Conservation (phyloP, 2,329 filamentous ascomycete genomes). For the Neocatenulostroma microsporum region DNA sequence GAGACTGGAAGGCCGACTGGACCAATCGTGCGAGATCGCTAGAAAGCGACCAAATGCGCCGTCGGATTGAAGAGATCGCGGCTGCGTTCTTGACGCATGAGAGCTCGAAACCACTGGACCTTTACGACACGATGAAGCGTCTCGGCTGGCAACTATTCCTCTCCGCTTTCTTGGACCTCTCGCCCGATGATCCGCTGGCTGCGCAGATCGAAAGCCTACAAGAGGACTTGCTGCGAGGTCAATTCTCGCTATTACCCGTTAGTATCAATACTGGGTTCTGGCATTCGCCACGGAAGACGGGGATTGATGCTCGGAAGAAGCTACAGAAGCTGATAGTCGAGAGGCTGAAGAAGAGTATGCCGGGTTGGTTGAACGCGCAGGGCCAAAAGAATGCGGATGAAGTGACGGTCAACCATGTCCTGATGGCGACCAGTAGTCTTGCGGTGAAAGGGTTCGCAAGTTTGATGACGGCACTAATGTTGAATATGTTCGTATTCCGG, state of each 20-base stretch:
- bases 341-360: background rate
- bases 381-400: slow-evolving; percentile 2
- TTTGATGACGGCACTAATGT: slow-evolving; percentile 17
- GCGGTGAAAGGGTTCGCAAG: slow-evolving; percentile 20
- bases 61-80: too few species aligned
- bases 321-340: slow-evolving; percentile 10
- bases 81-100: background rate
- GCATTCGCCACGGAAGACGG: slow-evolving; percentile 19
- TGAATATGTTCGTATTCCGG: slow-evolving; percentile 16
- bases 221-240: slow-evolving; percentile 22
- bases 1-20: slow-evolving; percentile 1
- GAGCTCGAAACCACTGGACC: slow-evolving; percentile 18
- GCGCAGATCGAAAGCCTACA: slow-evolving; percentile 15
- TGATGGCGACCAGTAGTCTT: slow-evolving; percentile 21
- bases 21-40: background rate
- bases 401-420: slow-evolving; percentile 15
- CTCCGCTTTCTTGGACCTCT: slow-evolving; percentile 13
- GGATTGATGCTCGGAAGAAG: slow-evolving; percentile 14
- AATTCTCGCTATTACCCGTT: slow-evolving; percentile 24
- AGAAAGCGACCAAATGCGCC: too few species aligned
- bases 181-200: slow-evolving; percentile 5
- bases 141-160: slow-evolving; percentile 22
- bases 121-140: slow-evolving; percentile 21
- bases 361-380: slow-evolving; percentile 7
- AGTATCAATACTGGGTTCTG: slow-evolving; percentile 19